These are phyloP conservation scores for Chytriomyces sp. DNA, from an alignment of 192 early-diverging fungal genomes.

Conservation along the genomic window DNA sequence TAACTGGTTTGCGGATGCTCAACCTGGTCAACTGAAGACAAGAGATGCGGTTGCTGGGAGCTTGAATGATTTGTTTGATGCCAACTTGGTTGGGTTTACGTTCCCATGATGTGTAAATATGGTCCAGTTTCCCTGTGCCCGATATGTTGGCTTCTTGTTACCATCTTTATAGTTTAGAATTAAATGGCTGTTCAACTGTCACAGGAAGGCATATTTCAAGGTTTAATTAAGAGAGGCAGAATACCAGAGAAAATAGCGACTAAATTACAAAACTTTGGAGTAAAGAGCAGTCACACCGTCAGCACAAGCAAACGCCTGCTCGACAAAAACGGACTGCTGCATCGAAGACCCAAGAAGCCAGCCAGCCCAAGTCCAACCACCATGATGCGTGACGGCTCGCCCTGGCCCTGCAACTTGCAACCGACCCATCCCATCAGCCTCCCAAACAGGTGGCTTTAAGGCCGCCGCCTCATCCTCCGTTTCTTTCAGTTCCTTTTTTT, in stretches of 20 bases:
- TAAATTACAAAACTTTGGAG: conserved; percentile 10
- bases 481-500: background rate
- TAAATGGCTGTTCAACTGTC: no score
- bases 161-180: no score
- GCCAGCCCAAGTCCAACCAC: background rate
- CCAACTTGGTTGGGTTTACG: background rate
- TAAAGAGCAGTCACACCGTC: conserved; percentile 36
- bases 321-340: conserved; percentile 1
- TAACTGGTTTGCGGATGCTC: conserved; percentile 25
- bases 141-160: no score
- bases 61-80: conserved; percentile 16
- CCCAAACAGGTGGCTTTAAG: background rate
- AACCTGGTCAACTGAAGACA: conserved; percentile 31
- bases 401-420: conserved; percentile 37
- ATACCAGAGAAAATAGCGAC: background rate
- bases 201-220: background rate
- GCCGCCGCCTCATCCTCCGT: background rate
- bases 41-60: conserved; percentile 23
- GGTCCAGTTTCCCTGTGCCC: no score
- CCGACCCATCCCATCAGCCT: conserved; percentile 3
- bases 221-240: background rate
- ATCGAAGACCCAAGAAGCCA: background rate
- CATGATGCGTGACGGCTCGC: background rate
- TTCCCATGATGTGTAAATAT: background rate
- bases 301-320: conserved; percentile 35